These are phyloP conservation scores for Aschersonia sp. DNA, from an alignment of 2,329 filamentous ascomycete genomes.

Conservation along the genomic window DNA sequence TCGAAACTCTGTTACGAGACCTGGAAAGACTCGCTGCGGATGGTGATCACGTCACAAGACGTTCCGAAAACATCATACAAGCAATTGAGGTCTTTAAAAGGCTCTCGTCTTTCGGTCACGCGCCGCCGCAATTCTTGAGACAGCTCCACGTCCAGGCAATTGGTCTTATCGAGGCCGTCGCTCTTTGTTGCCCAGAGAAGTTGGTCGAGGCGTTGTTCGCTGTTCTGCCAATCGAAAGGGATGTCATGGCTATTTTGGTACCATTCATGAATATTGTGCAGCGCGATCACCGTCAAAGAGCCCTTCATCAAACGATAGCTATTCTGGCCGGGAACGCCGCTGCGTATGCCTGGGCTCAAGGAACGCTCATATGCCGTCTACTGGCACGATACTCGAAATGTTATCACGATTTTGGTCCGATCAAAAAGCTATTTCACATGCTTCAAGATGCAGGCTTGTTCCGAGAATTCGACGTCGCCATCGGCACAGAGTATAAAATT, in stretches of 20 bases:
- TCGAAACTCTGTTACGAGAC: constrained; percentile 5
- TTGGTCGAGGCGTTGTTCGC: constrained; percentile 8
- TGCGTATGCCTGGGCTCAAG: constrained; percentile 5
- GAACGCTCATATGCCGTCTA: constrained; percentile 5
- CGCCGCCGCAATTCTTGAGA: constrained; percentile 4
- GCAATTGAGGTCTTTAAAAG: constrained; percentile 8
- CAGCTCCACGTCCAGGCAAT: constrained; percentile 8
- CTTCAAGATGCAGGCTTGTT: constrained; percentile 16
- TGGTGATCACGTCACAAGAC: neutral
- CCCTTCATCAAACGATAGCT: constrained; percentile 4
- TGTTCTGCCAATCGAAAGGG: constrained; percentile 9
- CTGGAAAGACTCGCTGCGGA: neutral
- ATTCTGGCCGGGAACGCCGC: constrained; percentile 4
- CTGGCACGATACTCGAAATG: constrained; percentile 3
- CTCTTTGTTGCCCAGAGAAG: constrained; percentile 6
- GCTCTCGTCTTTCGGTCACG: constrained; percentile 5
- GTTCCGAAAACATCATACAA: constrained; percentile 1
- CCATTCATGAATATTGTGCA: constrained; percentile 3
- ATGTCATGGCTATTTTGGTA: constrained; percentile 8
- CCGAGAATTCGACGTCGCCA: constrained; percentile 5
- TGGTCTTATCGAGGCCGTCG: constrained; percentile 11
- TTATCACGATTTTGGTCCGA: constrained; percentile 3
- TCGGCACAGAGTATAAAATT: constrained; percentile 12
- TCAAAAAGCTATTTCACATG: constrained; percentile 13
- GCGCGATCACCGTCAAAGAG: constrained; percentile 2